These are phyloP conservation scores for Mortierella sp. DNA, from an alignment of 371 early-diverging fungal genomes.

Conservation along the genomic window DNA sequence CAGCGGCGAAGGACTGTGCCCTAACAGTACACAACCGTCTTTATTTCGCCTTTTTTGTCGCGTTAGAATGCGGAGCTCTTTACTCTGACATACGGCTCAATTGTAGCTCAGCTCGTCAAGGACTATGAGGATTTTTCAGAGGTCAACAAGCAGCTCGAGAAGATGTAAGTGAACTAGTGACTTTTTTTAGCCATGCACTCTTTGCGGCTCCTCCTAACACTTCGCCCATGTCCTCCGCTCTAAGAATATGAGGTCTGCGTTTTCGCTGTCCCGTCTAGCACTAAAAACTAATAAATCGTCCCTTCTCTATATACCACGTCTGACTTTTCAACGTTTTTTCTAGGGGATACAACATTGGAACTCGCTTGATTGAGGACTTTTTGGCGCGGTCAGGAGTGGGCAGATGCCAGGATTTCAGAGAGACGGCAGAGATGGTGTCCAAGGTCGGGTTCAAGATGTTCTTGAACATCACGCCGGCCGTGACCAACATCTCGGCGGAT, in stretches of 20 bases:
- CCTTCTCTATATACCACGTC: no score
- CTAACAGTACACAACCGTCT: neutral
- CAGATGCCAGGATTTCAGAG: conserved; percentile 90
- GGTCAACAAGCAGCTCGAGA: conserved; percentile 97
- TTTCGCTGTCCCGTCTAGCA: no score
- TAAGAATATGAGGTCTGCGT: no score
- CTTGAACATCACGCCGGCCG: conserved; percentile 88
- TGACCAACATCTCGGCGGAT: conserved; percentile 87
- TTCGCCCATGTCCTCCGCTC: neutral
- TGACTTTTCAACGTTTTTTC: no score
- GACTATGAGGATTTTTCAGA: conserved; percentile 94
- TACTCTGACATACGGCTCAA: conserved; percentile 96
- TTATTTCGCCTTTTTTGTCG: neutral
- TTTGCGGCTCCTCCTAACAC: neutral
- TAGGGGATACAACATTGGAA: conserved; percentile 98
- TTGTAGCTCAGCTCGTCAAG: conserved; percentile 95
- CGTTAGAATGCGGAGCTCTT: conserved; percentile 97
- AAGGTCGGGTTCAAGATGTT: conserved; percentile 98
- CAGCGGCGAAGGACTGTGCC: neutral
- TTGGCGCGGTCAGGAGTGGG: conserved; percentile 86
- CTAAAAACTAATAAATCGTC: no score
- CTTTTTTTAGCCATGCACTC: neutral
- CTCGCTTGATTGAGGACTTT: conserved; percentile 96
- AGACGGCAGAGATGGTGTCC: conserved; percentile 93
- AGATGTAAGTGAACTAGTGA: conserved; percentile 80